Evolutionary conservation across 2,329 filamentous ascomycete genomes (phyloP), one percentile per base, ranked within the genome.

Genomic region (Cordyceps pruinosa): DNA sequence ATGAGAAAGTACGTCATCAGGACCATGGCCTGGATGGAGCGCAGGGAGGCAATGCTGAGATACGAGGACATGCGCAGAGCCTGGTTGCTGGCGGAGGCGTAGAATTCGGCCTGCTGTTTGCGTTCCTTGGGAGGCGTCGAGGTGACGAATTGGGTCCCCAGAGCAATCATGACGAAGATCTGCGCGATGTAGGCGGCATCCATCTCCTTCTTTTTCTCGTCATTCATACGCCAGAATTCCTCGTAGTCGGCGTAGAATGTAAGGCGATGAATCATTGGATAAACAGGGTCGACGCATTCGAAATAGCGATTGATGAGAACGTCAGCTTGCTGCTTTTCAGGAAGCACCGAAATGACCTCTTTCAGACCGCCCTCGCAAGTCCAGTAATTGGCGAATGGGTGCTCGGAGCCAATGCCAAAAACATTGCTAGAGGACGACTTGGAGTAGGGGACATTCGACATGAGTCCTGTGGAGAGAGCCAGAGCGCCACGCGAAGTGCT

Each of bases 311-410:
- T 74, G 35, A 87, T 70, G 13, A 92, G 74, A 39, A 89, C 85
- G 62, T 92, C 87, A 54, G 87, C 86, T 69, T 91, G 88, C 9
- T 86, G 72, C 72, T 89, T 91, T 58, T 86, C 86, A 0, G 89
- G 89, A 13, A 93, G 74, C 4, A 91, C 87, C 1, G 82, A 84
- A 44, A 91, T 84, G 7, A 91, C 87, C 70, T 93, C 89, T 9
- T 83, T 77, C 19, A 93, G 73, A 0, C 88, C 88, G 48, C 89
- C 88, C 60, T 86, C 81, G 65, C 86, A 89, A 3, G 88, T 92
- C 89, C 89, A 93, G 70, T 92, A 92, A 67, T 92, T 92, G 65
- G 87, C 85, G 67, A 91, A 91, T 0, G 87, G 88, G 66, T 90
- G 87, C 66, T 90, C 86, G 1, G 86, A 85, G 15, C 87, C 88